Evolutionary conservation across 2,329 filamentous ascomycete species (phyloP).

Genomic region (Arthrobotrys sinensis): DNA sequence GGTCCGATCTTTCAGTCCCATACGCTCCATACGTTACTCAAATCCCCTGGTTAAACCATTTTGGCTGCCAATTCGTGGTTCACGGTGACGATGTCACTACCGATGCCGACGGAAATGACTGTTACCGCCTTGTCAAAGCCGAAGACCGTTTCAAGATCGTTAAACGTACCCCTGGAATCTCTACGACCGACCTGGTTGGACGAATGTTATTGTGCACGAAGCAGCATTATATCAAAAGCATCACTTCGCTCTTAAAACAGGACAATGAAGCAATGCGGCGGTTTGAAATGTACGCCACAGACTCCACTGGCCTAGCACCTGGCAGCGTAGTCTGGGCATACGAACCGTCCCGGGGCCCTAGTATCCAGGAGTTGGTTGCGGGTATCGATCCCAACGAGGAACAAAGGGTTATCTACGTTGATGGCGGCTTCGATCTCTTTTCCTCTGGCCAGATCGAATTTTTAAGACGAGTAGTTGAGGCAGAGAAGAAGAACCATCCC

Average conservation of each 20-base stretch:
- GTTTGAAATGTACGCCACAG: constrained; percentile 82
- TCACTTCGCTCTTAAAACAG: constrained; percentile 76
- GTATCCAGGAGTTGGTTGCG: constrained; percentile 76
- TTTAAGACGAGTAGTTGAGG: constrained; percentile 80
- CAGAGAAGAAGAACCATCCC: constrained; percentile 76
- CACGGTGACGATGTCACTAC: constrained; percentile 98
- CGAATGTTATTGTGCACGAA: constrained; percentile 97
- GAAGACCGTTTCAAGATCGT: constrained; percentile 96
- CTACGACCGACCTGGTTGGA: constrained; percentile 96
- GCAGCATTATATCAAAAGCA: constrained; percentile 89
- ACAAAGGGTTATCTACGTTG: constrained; percentile 92
- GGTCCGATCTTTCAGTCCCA: constrained; percentile 87
- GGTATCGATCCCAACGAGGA: constrained; percentile 81
- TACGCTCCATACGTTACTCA: constrained; percentile 94
- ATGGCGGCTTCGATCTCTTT: constrained; percentile 96
- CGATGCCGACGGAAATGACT: constrained; percentile 92
- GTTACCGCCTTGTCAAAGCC: constrained; percentile 96
- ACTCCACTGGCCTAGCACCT: constrained; percentile 82
- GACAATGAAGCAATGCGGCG: constrained; percentile 52
- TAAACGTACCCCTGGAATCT: constrained; percentile 95
- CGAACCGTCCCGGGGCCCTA: constrained; percentile 73
- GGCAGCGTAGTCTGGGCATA: constrained; percentile 90
- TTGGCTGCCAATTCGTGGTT: constrained; percentile 94
- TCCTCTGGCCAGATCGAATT: constrained; percentile 98
- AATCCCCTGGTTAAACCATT: constrained; percentile 93